phyloP scores from a whole-genome alignment of 129 eudicot species.

The Logfia minima region DNA sequence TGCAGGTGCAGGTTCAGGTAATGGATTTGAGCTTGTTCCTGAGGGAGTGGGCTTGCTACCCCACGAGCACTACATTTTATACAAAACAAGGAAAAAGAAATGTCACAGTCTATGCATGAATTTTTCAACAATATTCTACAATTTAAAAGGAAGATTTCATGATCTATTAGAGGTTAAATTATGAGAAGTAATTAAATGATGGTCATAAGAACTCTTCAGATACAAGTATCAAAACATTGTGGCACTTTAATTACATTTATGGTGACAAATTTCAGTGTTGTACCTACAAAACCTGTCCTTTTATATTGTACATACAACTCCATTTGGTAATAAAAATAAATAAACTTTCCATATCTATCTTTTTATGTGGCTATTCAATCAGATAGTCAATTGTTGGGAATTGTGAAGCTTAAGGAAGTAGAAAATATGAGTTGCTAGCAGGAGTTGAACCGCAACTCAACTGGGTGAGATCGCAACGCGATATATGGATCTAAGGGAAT shows the following conservation, averaged over 20 bases:
- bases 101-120: background rate
- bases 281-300: background rate
- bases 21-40: constrained; percentile 83
- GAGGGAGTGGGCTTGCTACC: constrained; percentile 94
- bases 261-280: background rate
- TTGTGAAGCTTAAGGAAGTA: no score
- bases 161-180: background rate
- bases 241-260: background rate
- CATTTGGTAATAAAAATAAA: background rate
- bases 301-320: background rate
- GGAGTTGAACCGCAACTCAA: no score
- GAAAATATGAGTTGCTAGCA: no score
- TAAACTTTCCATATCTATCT: background rate
- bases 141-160: background rate
- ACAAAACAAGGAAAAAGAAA: background rate
- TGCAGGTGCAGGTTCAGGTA: constrained; percentile 67
- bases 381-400: background rate
- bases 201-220: background rate
- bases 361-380: background rate
- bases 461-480: no score
- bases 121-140: background rate
- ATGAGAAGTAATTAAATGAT: background rate
- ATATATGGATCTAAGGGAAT: no score
- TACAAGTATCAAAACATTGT: background rate
- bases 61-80: constrained; percentile 72